phyloP scores from a whole-genome alignment of 768 basidiomycete genomes.

The Infundibulicybe gibba region DNA sequence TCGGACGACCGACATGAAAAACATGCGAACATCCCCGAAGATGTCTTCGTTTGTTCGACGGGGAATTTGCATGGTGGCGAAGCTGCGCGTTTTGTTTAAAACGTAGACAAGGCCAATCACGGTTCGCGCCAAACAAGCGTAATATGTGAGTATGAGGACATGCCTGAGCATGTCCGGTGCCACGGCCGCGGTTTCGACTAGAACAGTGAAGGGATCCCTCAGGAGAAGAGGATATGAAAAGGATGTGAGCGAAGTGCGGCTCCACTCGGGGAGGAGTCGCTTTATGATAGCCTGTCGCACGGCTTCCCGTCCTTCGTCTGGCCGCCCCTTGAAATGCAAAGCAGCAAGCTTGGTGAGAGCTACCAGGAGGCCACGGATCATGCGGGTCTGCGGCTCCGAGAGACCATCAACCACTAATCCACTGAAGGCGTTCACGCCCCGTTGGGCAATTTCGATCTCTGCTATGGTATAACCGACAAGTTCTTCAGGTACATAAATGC shows the following conservation, averaged over 20 bases:
- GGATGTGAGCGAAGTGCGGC: constrained; percentile 75
- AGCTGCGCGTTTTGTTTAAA: constrained; percentile 66
- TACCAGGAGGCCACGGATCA: constrained; percentile 74
- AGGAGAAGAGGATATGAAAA: constrained; percentile 84
- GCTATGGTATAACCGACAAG: constrained; percentile 86
- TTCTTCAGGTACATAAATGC: constrained; percentile 91
- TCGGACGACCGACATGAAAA: constrained; percentile 87
- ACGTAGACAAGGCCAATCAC: constrained; percentile 85
- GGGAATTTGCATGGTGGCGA: constrained; percentile 38
- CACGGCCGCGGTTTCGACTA: constrained; percentile 88
- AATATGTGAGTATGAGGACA: constrained; percentile 86
- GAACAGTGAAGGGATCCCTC: constrained; percentile 85
- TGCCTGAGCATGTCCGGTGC: constrained; percentile 88
- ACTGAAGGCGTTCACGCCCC: constrained; percentile 53
- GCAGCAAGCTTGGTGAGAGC: constrained; percentile 64
- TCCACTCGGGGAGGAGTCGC: constrained; percentile 89
- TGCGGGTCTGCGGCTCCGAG: constrained; percentile 71
- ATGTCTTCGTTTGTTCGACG: constrained; percentile 60
- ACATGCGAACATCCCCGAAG: constrained; percentile 84
- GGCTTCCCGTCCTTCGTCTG: constrained; percentile 74
- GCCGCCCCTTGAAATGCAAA: constrained; percentile 64
- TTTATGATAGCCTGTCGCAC: constrained; percentile 87
- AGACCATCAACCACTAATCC: constrained; percentile 68
- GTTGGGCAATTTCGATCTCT: constrained; percentile 73
- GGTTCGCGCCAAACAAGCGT: constrained; percentile 82